Evolutionary conservation across 179 eudicot species (phyloP), one percentile per base, ranked within the genome.

Genomic region (Patellifolia procumbens): DNA sequence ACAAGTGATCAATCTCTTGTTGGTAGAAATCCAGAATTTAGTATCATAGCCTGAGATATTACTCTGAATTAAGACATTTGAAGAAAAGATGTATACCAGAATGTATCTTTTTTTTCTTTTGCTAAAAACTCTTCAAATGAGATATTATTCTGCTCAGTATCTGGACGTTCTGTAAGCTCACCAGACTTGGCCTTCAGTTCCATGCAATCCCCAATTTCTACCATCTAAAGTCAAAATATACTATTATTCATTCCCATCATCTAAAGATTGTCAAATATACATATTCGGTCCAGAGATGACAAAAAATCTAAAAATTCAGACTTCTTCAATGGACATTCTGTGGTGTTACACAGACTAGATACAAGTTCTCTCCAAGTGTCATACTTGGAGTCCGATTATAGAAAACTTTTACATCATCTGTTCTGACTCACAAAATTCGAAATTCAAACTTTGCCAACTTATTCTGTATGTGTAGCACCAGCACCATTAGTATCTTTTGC

Each of bases 101-200:
- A 91, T 0, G 88, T 71, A 79, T 91, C 96, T 70, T 89, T 89
- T 88, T 91, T 91, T 72, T 91, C 96, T 49, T 77, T 88, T 35
- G 86, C 96, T 64, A 91, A 70, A 20, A 90, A 75, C 62, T 90
- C 95, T 79, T 90, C 95, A 34, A 90, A 90, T 29, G 96, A 91
- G 74, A 91, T 89, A 71, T 86, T 83, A 9, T 69, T 20, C 49
- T 77, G 73, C 24, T 80, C 85, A 2, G 74, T 46, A 52, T 89
- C 93, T 53, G 74, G 31, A 31, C 72, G 76, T 70, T 89, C 87
- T 66, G 42, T 72, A 35, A 48, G 77, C 74, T 85, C 86, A 70
- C 28, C 46, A 32, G 86, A 68, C 77, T 89, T 86, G 59, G 85
- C 93, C 82, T 85, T 76, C 77, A 84, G 52, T 75, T 86, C 90